A percentile compares a stretch with the other conserved stretches of the same genome.
Conservation (phyloP, 768 basidiomycete species). For the Russula sp. region DNA sequence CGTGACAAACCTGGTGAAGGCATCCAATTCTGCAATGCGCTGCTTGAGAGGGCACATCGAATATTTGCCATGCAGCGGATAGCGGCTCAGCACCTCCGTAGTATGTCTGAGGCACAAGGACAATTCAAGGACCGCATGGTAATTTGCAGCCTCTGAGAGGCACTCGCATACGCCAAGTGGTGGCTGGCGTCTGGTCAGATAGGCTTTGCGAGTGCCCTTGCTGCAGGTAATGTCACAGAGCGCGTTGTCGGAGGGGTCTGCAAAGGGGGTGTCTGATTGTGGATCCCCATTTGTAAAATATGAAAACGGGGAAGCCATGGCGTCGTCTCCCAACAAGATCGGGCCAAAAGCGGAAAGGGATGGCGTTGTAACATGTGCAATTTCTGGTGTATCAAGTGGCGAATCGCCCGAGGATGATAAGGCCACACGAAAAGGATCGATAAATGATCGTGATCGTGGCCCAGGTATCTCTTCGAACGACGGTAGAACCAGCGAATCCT, state of each 20-base stretch:
- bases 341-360: background rate
- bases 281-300: background rate
- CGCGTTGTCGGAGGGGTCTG: background rate
- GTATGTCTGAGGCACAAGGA: conserved; percentile 56
- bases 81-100: conserved; percentile 44
- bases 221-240: background rate
- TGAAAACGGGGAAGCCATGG: background rate
- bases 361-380: background rate
- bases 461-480: background rate
- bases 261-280: background rate
- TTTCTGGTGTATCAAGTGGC: background rate
- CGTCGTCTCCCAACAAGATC: background rate
- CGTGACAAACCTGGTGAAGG: conserved; percentile 42
- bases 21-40: conserved; percentile 43
- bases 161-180: conserved; percentile 45
- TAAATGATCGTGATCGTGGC: background rate
- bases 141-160: conserved; percentile 45
- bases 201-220: background rate
- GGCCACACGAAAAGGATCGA: background rate
- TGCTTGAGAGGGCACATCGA: conserved; percentile 35
- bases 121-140: conserved; percentile 57
- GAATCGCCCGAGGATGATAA: background rate
- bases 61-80: conserved; percentile 33
- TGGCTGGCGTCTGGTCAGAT: background rate
- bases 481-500: background rate